Percentiles rank a stretch among this genome's conserved stretches.
phyloP scores from a whole-genome alignment of 1,139 yeast species.

The Taiozyma sp. region DNA sequence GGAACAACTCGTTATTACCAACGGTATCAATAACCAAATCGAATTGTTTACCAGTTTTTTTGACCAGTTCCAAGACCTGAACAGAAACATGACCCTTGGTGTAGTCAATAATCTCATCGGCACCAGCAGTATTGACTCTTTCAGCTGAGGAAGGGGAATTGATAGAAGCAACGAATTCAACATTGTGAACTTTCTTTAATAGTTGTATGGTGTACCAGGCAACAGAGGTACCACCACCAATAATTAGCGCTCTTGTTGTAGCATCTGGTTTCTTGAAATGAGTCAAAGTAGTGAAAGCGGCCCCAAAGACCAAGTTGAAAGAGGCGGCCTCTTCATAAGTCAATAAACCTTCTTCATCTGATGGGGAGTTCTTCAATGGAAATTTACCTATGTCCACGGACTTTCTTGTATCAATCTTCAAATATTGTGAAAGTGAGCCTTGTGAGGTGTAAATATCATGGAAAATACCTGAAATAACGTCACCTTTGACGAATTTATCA shows the following conservation, averaged over 20 bases:
- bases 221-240: constrained; percentile 58
- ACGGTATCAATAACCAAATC: constrained; percentile 45
- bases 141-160: constrained; percentile 39
- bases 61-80: constrained; percentile 30
- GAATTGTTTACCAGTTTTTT: constrained; percentile 34
- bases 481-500: constrained; percentile 56
- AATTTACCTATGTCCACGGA: constrained; percentile 31
- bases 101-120: constrained; percentile 49
- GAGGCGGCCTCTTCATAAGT: constrained; percentile 60
- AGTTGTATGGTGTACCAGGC: constrained; percentile 47
- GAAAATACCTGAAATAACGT: constrained; percentile 28
- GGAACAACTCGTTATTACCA: constrained; percentile 38
- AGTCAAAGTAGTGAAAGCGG: constrained; percentile 35
- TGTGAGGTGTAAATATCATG: constrained; percentile 39
- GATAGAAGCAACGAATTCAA: constrained; percentile 34
- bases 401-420: constrained; percentile 26
- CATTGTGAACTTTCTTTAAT: constrained; percentile 39
- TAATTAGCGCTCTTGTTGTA: constrained; percentile 35
- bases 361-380: constrained; percentile 24
- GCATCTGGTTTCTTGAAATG: constrained; percentile 22
- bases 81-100: constrained; percentile 30
- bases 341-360: constrained; percentile 1
- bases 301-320: constrained; percentile 45
- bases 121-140: constrained; percentile 45
- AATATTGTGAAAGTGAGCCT: constrained; percentile 61